These are phyloP conservation scores for Penicillium coprophilum DNA, from an alignment of 495 filamentous ascomycete species.

Conservation along the genomic window DNA sequence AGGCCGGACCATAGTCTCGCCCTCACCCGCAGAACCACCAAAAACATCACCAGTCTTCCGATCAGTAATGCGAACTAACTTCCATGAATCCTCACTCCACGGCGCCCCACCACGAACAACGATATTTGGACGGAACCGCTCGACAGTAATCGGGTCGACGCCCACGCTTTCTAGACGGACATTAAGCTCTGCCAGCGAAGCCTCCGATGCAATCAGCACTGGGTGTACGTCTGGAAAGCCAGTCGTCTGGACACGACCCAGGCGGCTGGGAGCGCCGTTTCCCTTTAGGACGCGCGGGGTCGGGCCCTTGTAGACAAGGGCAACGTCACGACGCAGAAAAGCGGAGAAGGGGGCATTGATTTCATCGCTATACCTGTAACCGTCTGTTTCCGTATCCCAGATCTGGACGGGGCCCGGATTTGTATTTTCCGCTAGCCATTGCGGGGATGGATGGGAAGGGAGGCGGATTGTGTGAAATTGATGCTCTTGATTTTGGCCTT, in stretches of 20 bases:
- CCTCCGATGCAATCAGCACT: conserved; percentile 52
- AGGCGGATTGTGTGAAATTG: conserved; percentile 26
- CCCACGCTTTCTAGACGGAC: conserved; percentile 22
- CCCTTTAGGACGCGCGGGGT: conserved; percentile 41
- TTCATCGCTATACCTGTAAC: conserved; percentile 34
- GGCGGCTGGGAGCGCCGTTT: conserved; percentile 36
- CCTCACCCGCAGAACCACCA: not conserved
- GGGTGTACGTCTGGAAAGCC: conserved; percentile 48
- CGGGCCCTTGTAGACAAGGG: conserved; percentile 45
- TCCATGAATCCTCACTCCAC: conserved; percentile 81
- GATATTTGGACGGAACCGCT: conserved; percentile 84
- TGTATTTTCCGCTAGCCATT: conserved; percentile 39
- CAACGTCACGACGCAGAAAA: conserved; percentile 36
- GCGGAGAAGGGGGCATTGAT: conserved; percentile 37
- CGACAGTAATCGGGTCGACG: conserved; percentile 39
- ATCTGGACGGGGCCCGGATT: conserved; percentile 34
- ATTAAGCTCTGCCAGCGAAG: conserved; percentile 46
- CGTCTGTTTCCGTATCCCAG: conserved; percentile 45
- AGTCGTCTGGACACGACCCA: conserved; percentile 41
- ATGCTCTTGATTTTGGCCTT: not conserved
- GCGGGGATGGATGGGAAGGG: conserved; percentile 29
- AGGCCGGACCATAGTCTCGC: not conserved
- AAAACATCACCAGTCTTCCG: not conserved
- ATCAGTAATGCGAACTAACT: conserved; percentile 58
- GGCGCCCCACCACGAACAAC: conserved; percentile 62